Evolutionary conservation across 2,329 filamentous ascomycete genomes (phyloP).

Genomic region (Clonostachys chloroleuca): DNA sequence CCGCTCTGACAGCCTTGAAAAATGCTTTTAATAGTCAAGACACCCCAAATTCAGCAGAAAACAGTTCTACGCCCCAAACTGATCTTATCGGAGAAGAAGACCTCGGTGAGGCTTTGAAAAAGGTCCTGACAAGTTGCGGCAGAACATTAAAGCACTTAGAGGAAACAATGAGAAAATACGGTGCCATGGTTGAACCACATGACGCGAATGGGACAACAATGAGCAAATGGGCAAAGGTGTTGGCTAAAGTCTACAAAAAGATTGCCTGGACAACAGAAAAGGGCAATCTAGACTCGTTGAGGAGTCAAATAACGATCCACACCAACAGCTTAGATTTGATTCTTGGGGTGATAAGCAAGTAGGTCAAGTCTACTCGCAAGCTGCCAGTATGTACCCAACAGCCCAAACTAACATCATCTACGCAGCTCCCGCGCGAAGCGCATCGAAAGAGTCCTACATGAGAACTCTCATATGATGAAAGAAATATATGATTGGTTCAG

Average conservation of each 20-base stretch:
- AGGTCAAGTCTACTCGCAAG: background rate
- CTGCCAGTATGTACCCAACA: too few relatives aligned
- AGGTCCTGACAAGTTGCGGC: constrained; percentile 4
- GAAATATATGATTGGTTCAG: background rate
- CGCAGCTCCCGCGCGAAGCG: constrained; percentile 2
- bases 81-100: background rate
- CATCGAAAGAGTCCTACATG: background rate
- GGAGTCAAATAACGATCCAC: constrained; percentile 1
- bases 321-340: constrained; percentile 5
- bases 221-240: too few relatives aligned
- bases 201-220: too few relatives aligned
- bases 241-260: constrained; percentile 4
- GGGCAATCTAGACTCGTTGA: constrained; percentile 1
- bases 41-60: too few relatives aligned
- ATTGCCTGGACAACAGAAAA: constrained; percentile 6
- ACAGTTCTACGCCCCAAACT: too few relatives aligned
- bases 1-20: constrained; percentile 4
- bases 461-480: background rate
- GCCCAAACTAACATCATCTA: too few relatives aligned
- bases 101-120: background rate
- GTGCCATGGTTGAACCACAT: background rate
- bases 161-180: constrained; percentile 1
- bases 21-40: background rate
- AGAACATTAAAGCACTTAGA: background rate
- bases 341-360: constrained; percentile 5